Evolutionary conservation across 331 rosid species (phyloP).

Genomic region (Saraca asoca): DNA sequence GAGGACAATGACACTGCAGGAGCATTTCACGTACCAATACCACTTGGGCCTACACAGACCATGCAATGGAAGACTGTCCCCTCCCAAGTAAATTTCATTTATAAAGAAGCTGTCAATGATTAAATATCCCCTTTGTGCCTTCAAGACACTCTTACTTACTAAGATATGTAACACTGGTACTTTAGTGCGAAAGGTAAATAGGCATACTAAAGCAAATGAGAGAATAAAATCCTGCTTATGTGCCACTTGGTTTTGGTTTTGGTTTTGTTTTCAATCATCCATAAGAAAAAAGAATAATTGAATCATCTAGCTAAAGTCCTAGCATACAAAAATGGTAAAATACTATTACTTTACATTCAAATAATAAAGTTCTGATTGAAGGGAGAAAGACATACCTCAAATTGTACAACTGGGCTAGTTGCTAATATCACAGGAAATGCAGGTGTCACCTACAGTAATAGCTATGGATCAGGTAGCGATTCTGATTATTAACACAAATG

Average conservation of each 20-base stretch:
- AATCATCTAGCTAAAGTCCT: background rate
- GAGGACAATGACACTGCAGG: constrained; percentile 11
- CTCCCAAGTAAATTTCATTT: constrained; percentile 26
- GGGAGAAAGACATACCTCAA: constrained; percentile 62
- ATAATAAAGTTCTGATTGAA: constrained; percentile 14
- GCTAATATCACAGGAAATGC: constrained; percentile 74
- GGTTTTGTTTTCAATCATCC: background rate
- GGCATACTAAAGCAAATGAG: background rate
- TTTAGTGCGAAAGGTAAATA: background rate
- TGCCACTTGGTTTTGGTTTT: no score
- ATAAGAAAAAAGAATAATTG: background rate
- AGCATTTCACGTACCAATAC: background rate
- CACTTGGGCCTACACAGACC: constrained; percentile 3
- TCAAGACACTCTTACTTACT: background rate
- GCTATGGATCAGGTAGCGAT: constrained; percentile 38
- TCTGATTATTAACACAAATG: constrained; percentile 13
- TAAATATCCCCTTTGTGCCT: background rate
- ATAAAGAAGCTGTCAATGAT: constrained; percentile 11
- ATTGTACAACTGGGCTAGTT: constrained; percentile 78
- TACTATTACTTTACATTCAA: constrained; percentile 15
- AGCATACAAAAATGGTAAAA: constrained; percentile 22
- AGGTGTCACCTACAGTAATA: constrained; percentile 80
- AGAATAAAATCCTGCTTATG: no score
- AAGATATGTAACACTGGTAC: background rate
- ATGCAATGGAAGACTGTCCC: constrained; percentile 22